Evolutionary conservation across 164 flowering plant species (phyloP), one percentile per base, ranked within the genome.

Genomic region (Chimonanthus praecox): DNA sequence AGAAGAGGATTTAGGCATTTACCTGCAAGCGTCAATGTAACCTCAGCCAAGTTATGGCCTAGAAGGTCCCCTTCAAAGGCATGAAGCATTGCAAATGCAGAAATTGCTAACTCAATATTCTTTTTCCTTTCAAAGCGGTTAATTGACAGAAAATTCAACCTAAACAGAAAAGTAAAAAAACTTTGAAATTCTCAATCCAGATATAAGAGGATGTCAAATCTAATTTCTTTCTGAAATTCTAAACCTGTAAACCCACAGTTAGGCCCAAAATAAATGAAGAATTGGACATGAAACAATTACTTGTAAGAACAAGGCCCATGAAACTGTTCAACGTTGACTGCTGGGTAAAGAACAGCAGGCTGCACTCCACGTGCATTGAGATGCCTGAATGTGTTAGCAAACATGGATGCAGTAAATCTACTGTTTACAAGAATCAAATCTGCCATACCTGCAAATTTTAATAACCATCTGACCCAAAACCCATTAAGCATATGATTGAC

Each of bases 111-210:
- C 44, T 81, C 90, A 64, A 94, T 88, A 70, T 94, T 91, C 87
- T 94, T 94, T 79, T 94, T 94, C 82, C 97, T 89, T 79, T 94
- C 99, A 79, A 88, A 94, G 44, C 96, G 94, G 69, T 92, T 92
- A 80, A 94, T 85, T 9, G 98, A 92, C 50, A 92, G 89, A 78
- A 94, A 90, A 76, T 88, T 91, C 82, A 86, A 76, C 84, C 97
- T 91, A 33, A 33, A 33, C 1, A 33, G 60, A 33, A 77, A 33
- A 62, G 54, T 58, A 63, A 16, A 61, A 2, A 33, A 33, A 68
- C 9, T 20, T 18, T 11, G 58, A 77, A 16, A 69, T 46, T 21
- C 33, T 33, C 33, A 63, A 45, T 2, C 68, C 46, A 10, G 6
- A 45, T 61, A 33, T 21, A 75, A 47, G 49, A 69, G 46, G 47